Evolutionary conservation across 768 basidiomycete genomes (phyloP).

Genomic region (Termitomyces sp.): DNA sequence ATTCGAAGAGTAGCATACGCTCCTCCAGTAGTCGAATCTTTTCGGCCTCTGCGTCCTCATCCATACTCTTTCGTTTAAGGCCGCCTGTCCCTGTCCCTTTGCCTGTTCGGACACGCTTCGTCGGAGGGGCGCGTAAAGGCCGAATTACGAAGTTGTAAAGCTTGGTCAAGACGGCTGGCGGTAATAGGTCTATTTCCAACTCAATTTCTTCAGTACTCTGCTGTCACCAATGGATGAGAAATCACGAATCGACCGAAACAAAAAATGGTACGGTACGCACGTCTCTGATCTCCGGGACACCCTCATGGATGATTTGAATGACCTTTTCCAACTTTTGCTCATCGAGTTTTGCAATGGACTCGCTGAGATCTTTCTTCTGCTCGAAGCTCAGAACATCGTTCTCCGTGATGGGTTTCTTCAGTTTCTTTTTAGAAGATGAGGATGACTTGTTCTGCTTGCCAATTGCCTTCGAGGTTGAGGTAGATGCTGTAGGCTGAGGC

Average conservation of each 20-base stretch:
- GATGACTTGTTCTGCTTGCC: constrained; percentile 42
- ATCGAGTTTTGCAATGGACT: constrained; percentile 85
- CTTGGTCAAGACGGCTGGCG: constrained; percentile 81
- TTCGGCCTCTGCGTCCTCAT: constrained; percentile 93
- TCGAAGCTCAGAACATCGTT: constrained; percentile 88
- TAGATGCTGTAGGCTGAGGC: constrained; percentile 45
- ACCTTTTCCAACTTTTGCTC: constrained; percentile 82
- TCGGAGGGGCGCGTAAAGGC: constrained; percentile 63
- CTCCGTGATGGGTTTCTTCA: constrained; percentile 65
- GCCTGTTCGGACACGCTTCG: constrained; percentile 58
- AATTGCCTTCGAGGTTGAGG: constrained; percentile 60
- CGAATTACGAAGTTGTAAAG: constrained; percentile 94
- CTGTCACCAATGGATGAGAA: constrained; percentile 10
- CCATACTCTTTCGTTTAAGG: constrained; percentile 92
- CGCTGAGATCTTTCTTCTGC: constrained; percentile 98
- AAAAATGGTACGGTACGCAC: constrained; percentile 50
- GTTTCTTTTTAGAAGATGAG: constrained; percentile 47
- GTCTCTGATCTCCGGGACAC: constrained; percentile 88
- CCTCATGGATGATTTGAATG: constrained; percentile 92
- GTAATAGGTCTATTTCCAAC: constrained; percentile 92
- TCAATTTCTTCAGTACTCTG: constrained; percentile 98
- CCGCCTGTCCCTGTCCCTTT: constrained; percentile 88
- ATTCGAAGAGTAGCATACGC: constrained; percentile 80
- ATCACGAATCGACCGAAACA: constrained; percentile 8
- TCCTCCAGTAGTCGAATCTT: constrained; percentile 91